Conservation (phyloP, 2,329 filamentous ascomycete species). For the Endoconidiophora laricicola region DNA sequence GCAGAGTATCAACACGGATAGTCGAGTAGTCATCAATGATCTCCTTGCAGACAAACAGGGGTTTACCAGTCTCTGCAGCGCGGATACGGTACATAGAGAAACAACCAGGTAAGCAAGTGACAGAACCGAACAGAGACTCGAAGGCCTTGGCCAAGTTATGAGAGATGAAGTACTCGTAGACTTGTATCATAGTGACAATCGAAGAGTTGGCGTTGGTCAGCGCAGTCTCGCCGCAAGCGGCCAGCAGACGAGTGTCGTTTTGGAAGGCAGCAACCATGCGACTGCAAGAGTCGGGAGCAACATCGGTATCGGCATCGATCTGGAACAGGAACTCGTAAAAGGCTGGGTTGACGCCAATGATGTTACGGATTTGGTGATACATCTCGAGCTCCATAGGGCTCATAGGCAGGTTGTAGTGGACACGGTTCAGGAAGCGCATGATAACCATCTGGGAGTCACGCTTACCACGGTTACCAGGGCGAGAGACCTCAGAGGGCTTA, state of each 20-base stretch:
- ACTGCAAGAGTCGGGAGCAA: slow-evolving; percentile 74
- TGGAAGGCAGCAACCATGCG: slow-evolving; percentile 86
- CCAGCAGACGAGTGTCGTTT: slow-evolving; percentile 84
- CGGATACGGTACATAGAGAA: slow-evolving; percentile 99
- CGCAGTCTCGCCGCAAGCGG: slow-evolving; percentile 84
- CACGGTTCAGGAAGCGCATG: slow-evolving; percentile 97
- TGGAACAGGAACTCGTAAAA: slow-evolving; percentile 96
- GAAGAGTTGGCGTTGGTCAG: slow-evolving; percentile 86
- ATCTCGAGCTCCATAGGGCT: slow-evolving; percentile 93
- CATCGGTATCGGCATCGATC: slow-evolving; percentile 93
- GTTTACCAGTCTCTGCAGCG: slow-evolving; percentile 84
- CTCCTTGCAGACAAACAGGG: slow-evolving; percentile 86
- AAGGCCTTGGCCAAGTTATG: slow-evolving; percentile 96
- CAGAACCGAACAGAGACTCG: slow-evolving; percentile 89
- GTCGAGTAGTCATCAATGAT: slow-evolving; percentile 76
- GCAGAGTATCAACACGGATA: slow-evolving; percentile 90
- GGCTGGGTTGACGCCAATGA: slow-evolving; percentile 94
- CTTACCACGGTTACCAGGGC: slow-evolving; percentile 93
- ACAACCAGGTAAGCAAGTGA: slow-evolving; percentile 95
- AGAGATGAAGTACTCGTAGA: slow-evolving; percentile 99
- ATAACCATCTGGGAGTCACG: slow-evolving; percentile 97
- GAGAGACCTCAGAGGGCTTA: slow-evolving; percentile 91
- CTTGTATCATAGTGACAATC: slow-evolving; percentile 96
- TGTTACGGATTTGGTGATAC: slow-evolving; percentile 96
- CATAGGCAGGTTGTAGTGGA: slow-evolving; percentile 96